phyloP scores from a whole-genome alignment of 179 eudicot species.

The Sideroxylon spinosum region DNA sequence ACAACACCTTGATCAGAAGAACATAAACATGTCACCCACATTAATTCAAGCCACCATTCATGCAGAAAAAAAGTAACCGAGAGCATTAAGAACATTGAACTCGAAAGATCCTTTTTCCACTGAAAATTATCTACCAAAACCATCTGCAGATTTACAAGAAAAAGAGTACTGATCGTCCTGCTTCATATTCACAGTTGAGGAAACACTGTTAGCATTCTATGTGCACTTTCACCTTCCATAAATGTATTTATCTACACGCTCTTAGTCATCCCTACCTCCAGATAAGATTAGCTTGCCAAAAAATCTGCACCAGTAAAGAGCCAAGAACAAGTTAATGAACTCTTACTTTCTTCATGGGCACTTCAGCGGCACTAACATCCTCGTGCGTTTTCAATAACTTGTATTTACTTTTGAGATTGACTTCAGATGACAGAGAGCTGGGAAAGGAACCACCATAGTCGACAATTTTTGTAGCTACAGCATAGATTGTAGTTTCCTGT shows the following conservation, averaged over 20 bases:
- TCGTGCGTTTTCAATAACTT: background rate
- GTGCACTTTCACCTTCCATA: background rate
- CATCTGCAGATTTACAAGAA: background rate
- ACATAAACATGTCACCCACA: too few relatives aligned
- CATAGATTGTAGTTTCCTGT: slow-evolving; percentile 42
- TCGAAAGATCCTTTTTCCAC: background rate
- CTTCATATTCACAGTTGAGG: background rate
- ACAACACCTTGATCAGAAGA: too few relatives aligned
- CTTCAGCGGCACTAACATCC: slow-evolving; percentile 9
- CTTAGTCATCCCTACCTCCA: background rate
- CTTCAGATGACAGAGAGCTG: slow-evolving; percentile 13
- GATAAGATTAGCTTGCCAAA: background rate
- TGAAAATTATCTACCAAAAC: background rate
- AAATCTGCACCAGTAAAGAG: background rate
- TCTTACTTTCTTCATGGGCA: slow-evolving; percentile 26
- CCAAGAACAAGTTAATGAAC: slow-evolving; percentile 8
- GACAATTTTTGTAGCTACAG: slow-evolving; percentile 53
- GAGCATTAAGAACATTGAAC: background rate
- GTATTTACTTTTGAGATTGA: slow-evolving; percentile 6
- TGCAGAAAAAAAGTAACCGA: background rate
- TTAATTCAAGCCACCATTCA: too few relatives aligned
- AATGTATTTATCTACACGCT: background rate
- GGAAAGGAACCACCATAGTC: slow-evolving; percentile 4
- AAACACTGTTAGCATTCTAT: background rate
- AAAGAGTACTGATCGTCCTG: background rate